Evolutionary conservation across 148 eudicot genomes (phyloP).

Genomic region (Persicaria maculosa): DNA sequence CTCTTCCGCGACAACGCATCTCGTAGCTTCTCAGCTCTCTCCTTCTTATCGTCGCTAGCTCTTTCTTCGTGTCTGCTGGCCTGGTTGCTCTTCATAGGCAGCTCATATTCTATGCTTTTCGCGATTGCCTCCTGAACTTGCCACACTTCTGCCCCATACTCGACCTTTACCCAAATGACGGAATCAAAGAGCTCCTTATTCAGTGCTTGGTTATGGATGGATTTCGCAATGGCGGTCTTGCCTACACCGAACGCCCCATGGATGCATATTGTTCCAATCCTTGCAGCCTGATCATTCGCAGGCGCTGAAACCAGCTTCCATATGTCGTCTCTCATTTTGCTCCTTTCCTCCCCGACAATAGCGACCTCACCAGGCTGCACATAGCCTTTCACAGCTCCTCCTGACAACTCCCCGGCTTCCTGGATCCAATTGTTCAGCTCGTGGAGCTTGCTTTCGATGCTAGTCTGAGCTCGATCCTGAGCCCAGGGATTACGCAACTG

Average conservation of each 20-base stretch:
- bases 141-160: slow-evolving; percentile 20
- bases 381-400: slow-evolving; percentile 17
- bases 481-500: slow-evolving; percentile 11
- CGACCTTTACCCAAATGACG: slow-evolving; percentile 26
- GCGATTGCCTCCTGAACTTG: slow-evolving; percentile 26
- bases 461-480: slow-evolving; percentile 11
- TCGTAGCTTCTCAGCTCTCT: slow-evolving; percentile 16
- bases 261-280: slow-evolving; percentile 13
- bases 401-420: slow-evolving; percentile 12
- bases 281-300: neutral
- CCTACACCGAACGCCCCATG: slow-evolving; percentile 31
- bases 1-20: slow-evolving; percentile 12
- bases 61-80: no score
- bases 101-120: slow-evolving; percentile 11
- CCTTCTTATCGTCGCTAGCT: slow-evolving; percentile 6
- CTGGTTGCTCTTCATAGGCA: no score
- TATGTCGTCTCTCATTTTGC: neutral
- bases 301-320: slow-evolving; percentile 19
- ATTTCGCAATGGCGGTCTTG: slow-evolving; percentile 22
- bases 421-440: slow-evolving; percentile 11
- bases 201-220: slow-evolving; percentile 23
- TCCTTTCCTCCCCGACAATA: slow-evolving; percentile 16
- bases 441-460: slow-evolving; percentile 17
- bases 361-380: slow-evolving; percentile 16
- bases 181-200: slow-evolving; percentile 15